Base-by-base conservation (phyloP, 2,329 filamentous ascomycete genomes). In the Proliferodiscus dingleyae region DNA sequence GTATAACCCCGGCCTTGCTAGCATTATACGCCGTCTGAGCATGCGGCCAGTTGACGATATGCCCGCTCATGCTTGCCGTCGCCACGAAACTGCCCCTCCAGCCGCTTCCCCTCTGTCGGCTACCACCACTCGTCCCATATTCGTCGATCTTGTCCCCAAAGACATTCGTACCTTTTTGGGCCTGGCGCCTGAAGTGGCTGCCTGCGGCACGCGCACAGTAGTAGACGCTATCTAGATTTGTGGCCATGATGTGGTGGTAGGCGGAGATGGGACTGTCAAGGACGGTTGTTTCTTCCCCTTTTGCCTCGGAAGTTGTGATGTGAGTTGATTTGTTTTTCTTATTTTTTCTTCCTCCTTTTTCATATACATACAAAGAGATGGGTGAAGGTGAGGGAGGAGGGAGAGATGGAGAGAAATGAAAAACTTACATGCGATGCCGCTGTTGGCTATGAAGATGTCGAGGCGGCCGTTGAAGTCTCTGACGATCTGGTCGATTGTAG, bases 31-130 rank as follows among this genome's bases (percentile, higher is more conserved):
- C n/a, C n/a, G n/a, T n/a, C n/a, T n/a, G n/a, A n/a, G n/a, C n/a
- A n/a, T n/a, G n/a, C n/a, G n/a, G n/a, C n/a, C n/a, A 72, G 58
- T 73, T 74, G 57, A 66, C 71, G 52, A 73, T 72, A 55, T 72
- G 71, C 9, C 71, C 71, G 8, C 66, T 69, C 71, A 74, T 83
- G 60, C 73, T 77, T 15, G 78, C 71, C 38, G 80, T 83, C 63
- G 81, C 78, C 65, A 83, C 69, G 63, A 83, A 74, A 80, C 77
- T 41, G 79, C 80, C 66, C 80, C 79, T 42, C 80, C 85, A 7
- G 26, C n/a, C n/a, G n/a, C n/a, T n/a, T n/a, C n/a, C n/a, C n/a
- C n/a, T n/a, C n/a, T n/a, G n/a, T n/a, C n/a, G n/a, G n/a, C n/a
- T n/a, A n/a, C n/a, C n/a, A n/a, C n/a, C n/a, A n/a, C n/a, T n/a